Conservation (phyloP, 2,329 filamentous ascomycete genomes). For the Claviceps quebecensis region DNA sequence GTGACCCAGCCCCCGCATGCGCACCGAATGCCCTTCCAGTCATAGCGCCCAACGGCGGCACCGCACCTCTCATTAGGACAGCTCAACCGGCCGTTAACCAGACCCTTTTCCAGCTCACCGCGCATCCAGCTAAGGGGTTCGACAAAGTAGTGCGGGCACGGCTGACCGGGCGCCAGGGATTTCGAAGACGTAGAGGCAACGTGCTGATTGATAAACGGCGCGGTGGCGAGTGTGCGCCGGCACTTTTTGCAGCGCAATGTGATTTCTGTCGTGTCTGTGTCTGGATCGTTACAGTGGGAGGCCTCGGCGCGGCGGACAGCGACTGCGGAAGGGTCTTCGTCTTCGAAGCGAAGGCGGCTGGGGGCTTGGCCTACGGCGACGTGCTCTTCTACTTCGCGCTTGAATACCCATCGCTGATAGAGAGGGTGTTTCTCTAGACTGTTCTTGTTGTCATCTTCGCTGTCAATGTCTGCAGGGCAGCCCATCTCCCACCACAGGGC, state of each 20-base stretch:
- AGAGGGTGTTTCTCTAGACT: constrained; percentile 47
- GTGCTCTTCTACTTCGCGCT: constrained; percentile 39
- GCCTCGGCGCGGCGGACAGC: neutral
- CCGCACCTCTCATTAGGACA: constrained; percentile 71
- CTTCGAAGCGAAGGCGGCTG: constrained; percentile 69
- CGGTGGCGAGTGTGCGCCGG: constrained; percentile 46
- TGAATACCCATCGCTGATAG: constrained; percentile 62
- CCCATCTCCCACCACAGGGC: constrained; percentile 79
- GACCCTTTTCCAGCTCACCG: constrained; percentile 62
- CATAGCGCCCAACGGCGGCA: constrained; percentile 78
- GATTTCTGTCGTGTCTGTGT: constrained; percentile 6
- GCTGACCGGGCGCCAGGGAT: constrained; percentile 4
- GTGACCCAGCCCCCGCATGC: constrained; percentile 84
- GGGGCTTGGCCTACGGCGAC: constrained; percentile 67
- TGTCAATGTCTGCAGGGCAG: constrained; percentile 40
- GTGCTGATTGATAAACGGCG: constrained; percentile 54
- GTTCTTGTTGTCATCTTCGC: constrained; percentile 17
- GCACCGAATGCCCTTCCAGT: constrained; percentile 91
- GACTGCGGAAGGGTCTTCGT: constrained; percentile 36
- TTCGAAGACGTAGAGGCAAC: constrained; percentile 8
- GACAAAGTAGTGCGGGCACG: constrained; percentile 77
- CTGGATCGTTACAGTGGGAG: neutral
- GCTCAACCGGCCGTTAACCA: constrained; percentile 68
- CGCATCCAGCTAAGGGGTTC: constrained; percentile 96
- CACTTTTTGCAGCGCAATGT: constrained; percentile 79